Conservation (phyloP, 352 stramenopile genomes). For the Pythium scleroteichum region DNA sequence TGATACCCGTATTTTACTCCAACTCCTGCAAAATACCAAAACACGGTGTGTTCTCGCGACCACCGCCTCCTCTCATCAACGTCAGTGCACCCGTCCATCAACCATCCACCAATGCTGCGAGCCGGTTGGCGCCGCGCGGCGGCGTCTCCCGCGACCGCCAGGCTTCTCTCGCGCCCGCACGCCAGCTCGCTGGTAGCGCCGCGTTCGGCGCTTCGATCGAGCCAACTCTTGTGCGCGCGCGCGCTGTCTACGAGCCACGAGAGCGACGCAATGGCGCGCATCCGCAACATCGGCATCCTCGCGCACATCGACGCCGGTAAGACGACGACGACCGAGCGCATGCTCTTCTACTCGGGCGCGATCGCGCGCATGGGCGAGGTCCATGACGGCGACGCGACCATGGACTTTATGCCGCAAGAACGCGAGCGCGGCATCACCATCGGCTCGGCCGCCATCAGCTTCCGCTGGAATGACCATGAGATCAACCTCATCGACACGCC, state of each 20-base stretch:
- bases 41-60: constrained; percentile 7
- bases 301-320: constrained; percentile 99
- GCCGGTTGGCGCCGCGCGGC: constrained; percentile 7
- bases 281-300: constrained; percentile 99
- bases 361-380: constrained; percentile 75
- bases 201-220: not conserved
- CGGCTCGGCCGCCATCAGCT: constrained; percentile 95
- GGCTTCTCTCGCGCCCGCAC: not conserved
- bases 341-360: constrained; percentile 96
- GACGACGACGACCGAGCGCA: constrained; percentile 98
- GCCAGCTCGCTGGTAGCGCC: not conserved
- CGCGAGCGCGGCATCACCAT: constrained; percentile 99
- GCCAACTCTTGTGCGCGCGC: not conserved
- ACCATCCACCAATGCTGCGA: not conserved
- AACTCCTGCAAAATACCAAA: constrained; percentile 14
- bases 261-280: constrained; percentile 30
- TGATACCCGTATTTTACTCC: not conserved
- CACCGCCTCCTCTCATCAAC: constrained; percentile 3
- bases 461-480: constrained; percentile 92
- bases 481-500: constrained; percentile 99
- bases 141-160: constrained; percentile 10
- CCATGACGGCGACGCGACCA: constrained; percentile 75
- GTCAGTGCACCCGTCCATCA: constrained; percentile 1
- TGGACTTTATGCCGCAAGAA: constrained; percentile 91
- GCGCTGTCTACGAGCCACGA: not conserved